Evolutionary conservation across 177 flowering plant genomes (phyloP), one percentile per base, ranked within the genome.

Genomic region (Vitis hybrid): DNA sequence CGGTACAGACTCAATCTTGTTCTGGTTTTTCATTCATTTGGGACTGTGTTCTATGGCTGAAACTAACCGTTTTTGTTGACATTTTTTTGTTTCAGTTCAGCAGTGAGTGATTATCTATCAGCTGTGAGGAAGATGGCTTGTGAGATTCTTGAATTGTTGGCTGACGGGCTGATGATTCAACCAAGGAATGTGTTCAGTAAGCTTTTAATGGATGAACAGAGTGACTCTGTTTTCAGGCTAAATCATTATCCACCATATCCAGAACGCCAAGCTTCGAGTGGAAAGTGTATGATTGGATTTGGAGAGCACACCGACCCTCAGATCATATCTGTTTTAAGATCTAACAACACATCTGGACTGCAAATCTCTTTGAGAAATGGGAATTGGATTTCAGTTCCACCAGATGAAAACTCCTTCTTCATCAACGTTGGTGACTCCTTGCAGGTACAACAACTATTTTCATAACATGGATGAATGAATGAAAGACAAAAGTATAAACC

Each of bases 371-470:
- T 63, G 40, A 71, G 52, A 68, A 78, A 71, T 67, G 81, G 78
- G n/a, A 67, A 9, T 5, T 78, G 81, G 81, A 21, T 75, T 7
- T 78, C 78, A 40, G 75, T 78, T 21, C 75, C 75, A 12, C 65
- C 81, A 46, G 78, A 78, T 55, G 64, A 68, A 35, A 63, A 59
- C 57, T 71, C 81, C 48, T 71, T 78, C 66, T 78, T 74, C 69
- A 49, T 78, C 75, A 74, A 67, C 52, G 81, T 78, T 56, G 81
- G 81, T 55, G 81, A 78, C 62, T 74, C 81, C 40, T 59, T 78
- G 59, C 81, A 78, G 81, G 78, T 78, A 73, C 30, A 19, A 4
- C 19, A 57, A 62, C 57, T 55, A 8, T 6, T 55, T 15, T 55
- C 15, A 1, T 14, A 11, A 13, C 16, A 55, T 8, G 6, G 11